Evolutionary conservation across 768 basidiomycete species (phyloP).

Genomic region (Lactifluus volemus): DNA sequence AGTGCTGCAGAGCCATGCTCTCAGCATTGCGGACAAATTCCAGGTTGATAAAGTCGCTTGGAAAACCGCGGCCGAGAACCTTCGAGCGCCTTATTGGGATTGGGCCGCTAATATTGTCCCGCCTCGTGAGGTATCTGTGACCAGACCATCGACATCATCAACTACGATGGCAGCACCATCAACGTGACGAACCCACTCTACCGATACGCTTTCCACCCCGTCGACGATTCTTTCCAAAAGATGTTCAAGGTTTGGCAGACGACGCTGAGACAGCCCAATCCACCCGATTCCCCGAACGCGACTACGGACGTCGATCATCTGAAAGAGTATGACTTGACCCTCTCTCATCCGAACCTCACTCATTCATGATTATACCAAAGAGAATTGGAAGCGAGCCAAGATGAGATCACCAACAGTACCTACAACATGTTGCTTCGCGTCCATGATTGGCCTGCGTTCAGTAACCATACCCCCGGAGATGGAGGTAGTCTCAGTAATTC

Average conservation of each 20-base stretch:
- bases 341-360: background rate
- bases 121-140: conserved; percentile 29
- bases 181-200: too few species aligned
- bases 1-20: conserved; percentile 34
- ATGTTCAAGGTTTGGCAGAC: too few species aligned
- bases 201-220: too few species aligned
- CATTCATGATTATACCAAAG: background rate
- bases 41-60: conserved; percentile 21
- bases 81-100: conserved; percentile 43
- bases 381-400: conserved; percentile 3
- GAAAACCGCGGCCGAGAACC: conserved; percentile 28
- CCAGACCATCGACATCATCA: too few species aligned
- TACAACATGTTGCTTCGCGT: conserved; percentile 32
- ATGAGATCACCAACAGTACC: conserved; percentile 2
- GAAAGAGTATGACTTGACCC: conserved; percentile 22
- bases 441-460: conserved; percentile 36
- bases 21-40: conserved; percentile 35
- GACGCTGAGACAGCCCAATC: conserved; percentile 6
- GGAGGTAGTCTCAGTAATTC: conserved; percentile 35
- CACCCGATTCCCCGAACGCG: background rate
- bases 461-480: conserved; percentile 35
- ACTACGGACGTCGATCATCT: conserved; percentile 25
- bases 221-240: too few species aligned
- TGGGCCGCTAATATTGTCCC: conserved; percentile 35
- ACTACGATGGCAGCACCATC: too few species aligned